phyloP scores from a whole-genome alignment of 2,329 filamentous ascomycete species.

The Exophiala dermatitidis region DNA sequence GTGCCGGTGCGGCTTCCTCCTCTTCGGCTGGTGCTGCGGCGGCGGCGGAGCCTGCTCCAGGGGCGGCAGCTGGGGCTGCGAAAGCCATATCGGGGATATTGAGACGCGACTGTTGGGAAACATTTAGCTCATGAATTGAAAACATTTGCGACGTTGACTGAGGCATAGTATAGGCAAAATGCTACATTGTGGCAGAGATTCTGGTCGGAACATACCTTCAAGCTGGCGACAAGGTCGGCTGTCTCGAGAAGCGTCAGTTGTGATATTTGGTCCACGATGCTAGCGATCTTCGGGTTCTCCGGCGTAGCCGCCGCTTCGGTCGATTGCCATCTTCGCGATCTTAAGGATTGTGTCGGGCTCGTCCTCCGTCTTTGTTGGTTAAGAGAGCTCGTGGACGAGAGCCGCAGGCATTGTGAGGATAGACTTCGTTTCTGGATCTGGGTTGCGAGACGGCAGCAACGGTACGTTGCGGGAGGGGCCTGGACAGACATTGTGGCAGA shows the following conservation, averaged over 20 bases:
- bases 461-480: constrained; percentile 15
- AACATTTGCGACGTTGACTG: background rate
- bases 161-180: background rate
- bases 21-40: constrained; percentile 58
- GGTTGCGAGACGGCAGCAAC: constrained; percentile 19
- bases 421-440: constrained; percentile 28
- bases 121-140: background rate
- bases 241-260: constrained; percentile 97
- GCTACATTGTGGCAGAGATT: background rate
- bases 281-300: constrained; percentile 80
- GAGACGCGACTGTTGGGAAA: constrained; percentile 62
- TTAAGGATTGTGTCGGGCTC: constrained; percentile 15
- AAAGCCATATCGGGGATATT: constrained; percentile 98
- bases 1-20: constrained; percentile 79
- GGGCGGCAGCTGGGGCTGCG: constrained; percentile 68
- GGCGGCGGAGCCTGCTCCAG: constrained; percentile 42
- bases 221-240: constrained; percentile 82
- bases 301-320: constrained; percentile 60
- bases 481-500: constrained; percentile 10
- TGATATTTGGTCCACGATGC: constrained; percentile 97
- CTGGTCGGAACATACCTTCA: constrained; percentile 63
- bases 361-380: constrained; percentile 33
- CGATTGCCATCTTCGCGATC: constrained; percentile 74
- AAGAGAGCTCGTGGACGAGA: constrained; percentile 37
- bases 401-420: constrained; percentile 33